Evolutionary conservation across 352 stramenopile species (phyloP).

Genomic region (Globisporangium uncinulatum): DNA sequence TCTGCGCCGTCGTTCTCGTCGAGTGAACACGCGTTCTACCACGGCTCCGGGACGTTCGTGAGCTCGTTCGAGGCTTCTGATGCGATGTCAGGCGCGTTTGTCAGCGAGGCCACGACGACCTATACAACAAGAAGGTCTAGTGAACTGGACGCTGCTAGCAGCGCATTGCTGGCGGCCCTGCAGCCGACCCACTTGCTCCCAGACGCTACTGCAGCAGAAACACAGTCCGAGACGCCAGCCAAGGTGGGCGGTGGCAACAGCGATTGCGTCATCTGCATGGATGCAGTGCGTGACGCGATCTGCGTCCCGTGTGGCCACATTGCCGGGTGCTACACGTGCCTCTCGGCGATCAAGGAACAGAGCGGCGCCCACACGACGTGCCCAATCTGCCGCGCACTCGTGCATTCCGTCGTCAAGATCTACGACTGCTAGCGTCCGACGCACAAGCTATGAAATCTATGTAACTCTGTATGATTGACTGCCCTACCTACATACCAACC

Average conservation of each 20-base stretch:
- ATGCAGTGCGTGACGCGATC: slow-evolving; percentile 33
- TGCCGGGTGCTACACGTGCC: slow-evolving; percentile 34
- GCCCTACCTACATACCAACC: slow-evolving; percentile 1
- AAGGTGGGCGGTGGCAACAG: neutral
- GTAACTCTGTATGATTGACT: slow-evolving; percentile 11
- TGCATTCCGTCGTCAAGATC: slow-evolving; percentile 42
- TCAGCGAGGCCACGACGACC: neutral
- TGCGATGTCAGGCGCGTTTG: neutral
- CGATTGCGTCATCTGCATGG: slow-evolving; percentile 48
- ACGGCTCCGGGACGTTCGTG: slow-evolving; percentile 4
- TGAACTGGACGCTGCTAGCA: neutral
- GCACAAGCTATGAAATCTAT: slow-evolving; percentile 1
- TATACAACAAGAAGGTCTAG: neutral
- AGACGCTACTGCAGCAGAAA: neutral
- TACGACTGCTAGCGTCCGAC: slow-evolving; percentile 26
- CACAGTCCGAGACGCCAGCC: neutral
- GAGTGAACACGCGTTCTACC: slow-evolving; percentile 3
- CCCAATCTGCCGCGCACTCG: slow-evolving; percentile 35
- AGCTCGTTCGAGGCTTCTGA: neutral
- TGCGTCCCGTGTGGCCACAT: slow-evolving; percentile 52
- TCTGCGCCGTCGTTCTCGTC: slow-evolving; percentile 9
- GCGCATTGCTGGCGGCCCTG: neutral
- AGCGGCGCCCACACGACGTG: slow-evolving; percentile 19
- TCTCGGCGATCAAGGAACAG: slow-evolving; percentile 28
- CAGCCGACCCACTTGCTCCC: neutral